These are phyloP conservation scores for Fusarium sp. DNA, from an alignment of 2,329 filamentous ascomycete species.

Conservation along the genomic window DNA sequence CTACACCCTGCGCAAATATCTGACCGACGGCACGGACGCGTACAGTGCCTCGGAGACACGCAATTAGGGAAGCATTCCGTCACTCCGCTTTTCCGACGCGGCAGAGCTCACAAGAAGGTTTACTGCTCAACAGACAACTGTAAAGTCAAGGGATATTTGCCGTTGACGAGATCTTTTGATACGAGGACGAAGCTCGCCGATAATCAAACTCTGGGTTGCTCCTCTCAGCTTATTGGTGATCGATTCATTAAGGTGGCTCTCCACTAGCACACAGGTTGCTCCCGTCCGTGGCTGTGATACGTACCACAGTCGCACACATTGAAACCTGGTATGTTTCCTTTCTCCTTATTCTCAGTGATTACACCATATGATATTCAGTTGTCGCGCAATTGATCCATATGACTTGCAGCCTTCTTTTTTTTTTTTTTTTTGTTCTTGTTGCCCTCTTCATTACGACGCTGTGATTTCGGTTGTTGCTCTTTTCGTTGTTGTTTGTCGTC, in stretches of 20 bases:
- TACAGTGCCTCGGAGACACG: constrained; percentile 19
- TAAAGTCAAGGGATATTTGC: constrained; percentile 17
- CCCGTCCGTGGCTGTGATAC: constrained; percentile 44
- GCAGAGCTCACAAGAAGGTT: constrained; percentile 12
- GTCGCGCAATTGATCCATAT: constrained; percentile 4
- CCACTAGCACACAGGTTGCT: constrained; percentile 32
- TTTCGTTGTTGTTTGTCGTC: constrained; percentile 27
- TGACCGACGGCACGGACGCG: constrained; percentile 4
- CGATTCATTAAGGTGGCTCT: constrained; percentile 44
- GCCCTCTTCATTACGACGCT: constrained; percentile 13
- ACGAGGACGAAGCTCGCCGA: constrained; percentile 36
- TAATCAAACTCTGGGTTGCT: constrained; percentile 41
- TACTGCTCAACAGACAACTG: constrained; percentile 10
- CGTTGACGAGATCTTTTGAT: constrained; percentile 32
- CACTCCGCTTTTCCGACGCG: constrained; percentile 25
- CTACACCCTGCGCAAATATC: constrained; percentile 14
- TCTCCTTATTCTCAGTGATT: constrained; percentile 5
- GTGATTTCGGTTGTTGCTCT: constrained; percentile 17
- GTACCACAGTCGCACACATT: constrained; percentile 31
- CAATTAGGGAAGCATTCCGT: constrained; percentile 3
- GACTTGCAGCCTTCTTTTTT: not conserved
- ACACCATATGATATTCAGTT: constrained; percentile 2
- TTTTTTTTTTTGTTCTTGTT: not conserved
- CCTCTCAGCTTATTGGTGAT: constrained; percentile 38
- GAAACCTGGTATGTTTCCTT: constrained; percentile 33